Conservation (phyloP, 768 basidiomycete species). For the Termitomyces bulborhizus region DNA sequence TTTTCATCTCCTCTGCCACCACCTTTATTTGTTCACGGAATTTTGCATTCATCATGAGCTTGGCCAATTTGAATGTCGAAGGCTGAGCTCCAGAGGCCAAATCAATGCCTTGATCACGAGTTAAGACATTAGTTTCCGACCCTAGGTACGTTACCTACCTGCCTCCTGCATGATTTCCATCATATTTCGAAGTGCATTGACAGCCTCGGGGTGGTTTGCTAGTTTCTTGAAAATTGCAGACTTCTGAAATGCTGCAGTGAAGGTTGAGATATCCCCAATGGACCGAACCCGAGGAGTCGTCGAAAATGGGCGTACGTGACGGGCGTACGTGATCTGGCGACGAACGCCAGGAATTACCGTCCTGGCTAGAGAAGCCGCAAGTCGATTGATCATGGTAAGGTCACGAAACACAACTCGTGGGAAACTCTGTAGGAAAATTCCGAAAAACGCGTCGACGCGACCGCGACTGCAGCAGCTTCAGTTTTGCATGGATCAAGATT, state of each 20-base stretch:
- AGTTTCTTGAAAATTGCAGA: conserved; percentile 43
- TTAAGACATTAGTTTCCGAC: conserved; percentile 1
- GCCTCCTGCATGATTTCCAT: conserved; percentile 38
- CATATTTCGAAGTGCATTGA: conserved; percentile 42
- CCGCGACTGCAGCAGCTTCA: not conserved
- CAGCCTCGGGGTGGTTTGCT: conserved; percentile 40
- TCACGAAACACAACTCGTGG: conserved; percentile 3
- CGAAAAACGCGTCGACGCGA: conserved; percentile 17
- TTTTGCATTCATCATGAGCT: conserved; percentile 44
- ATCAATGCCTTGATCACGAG: conserved; percentile 40
- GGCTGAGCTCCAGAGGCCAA: conserved; percentile 34
- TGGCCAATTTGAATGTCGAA: conserved; percentile 47
- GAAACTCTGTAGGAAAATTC: conserved; percentile 6
- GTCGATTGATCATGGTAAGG: conserved; percentile 12
- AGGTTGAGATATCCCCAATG: conserved; percentile 24
- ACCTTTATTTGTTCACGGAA: conserved; percentile 42
- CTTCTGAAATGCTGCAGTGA: conserved; percentile 36
- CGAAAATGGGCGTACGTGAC: conserved; percentile 14
- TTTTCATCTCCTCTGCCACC: conserved; percentile 44
- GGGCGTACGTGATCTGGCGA: conserved; percentile 6
- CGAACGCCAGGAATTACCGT: conserved; percentile 5
- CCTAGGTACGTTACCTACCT: conserved; percentile 25
- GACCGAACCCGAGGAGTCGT: conserved; percentile 18
- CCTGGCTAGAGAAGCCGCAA: conserved; percentile 11
- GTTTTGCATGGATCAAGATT: conserved; percentile 80